Percentiles rank a stretch among this genome's conserved stretches.
Conservation (phyloP, 83 land plant species). For the Picea mariana region DNA sequence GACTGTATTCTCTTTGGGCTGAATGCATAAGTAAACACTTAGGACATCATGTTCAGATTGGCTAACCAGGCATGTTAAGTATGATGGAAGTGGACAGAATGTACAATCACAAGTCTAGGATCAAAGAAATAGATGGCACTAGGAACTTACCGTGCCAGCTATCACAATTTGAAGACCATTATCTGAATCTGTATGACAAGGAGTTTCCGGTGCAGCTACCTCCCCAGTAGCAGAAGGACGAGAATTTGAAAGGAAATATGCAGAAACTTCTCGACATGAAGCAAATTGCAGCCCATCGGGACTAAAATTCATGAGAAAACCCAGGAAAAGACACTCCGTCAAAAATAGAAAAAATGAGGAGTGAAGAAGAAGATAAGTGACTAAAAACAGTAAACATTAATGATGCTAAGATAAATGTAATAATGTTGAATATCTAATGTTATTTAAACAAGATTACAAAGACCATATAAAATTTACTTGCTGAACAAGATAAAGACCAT, state of each 20-base stretch:
- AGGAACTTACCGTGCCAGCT: neutral
- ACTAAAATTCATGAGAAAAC: conserved; percentile 20
- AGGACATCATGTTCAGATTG: neutral
- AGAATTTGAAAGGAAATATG: conserved; percentile 40
- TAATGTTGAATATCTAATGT: no score
- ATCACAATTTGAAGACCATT: neutral
- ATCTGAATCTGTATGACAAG: neutral
- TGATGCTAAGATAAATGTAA: neutral
- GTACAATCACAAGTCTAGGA: neutral
- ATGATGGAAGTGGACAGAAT: neutral
- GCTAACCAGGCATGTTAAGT: neutral
- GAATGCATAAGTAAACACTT: neutral
- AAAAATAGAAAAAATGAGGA: neutral
- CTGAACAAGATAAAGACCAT: no score
- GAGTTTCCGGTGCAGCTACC: conserved; percentile 1
- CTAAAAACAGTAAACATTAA: neutral
- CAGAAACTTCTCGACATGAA: conserved; percentile 51
- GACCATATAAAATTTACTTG: no score
- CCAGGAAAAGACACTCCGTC: neutral
- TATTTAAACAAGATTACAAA: no score
- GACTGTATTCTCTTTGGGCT: neutral
- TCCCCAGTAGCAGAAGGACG: conserved; percentile 4
- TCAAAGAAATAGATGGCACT: neutral
- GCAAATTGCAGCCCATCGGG: conserved; percentile 56
- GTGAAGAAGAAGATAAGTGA: neutral